Conservation (phyloP, 345 rosid species). For the Tarenaya hassleriana region DNA sequence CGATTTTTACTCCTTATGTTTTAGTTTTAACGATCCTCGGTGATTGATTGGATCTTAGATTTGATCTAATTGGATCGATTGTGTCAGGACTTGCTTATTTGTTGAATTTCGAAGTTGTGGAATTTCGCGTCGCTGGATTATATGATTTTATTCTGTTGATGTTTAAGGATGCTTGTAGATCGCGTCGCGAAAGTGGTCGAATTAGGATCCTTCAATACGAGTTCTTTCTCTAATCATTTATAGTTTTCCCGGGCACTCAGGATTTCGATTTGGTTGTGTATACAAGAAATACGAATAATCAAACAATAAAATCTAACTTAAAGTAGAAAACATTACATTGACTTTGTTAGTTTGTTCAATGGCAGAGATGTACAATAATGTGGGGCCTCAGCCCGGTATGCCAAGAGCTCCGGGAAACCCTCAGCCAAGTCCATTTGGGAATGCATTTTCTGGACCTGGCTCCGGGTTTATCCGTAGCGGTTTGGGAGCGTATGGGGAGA, state of each 20-base stretch:
- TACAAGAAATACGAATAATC: no score
- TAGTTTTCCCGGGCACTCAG: neutral
- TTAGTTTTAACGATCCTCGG: no score
- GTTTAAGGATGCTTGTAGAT: no score
- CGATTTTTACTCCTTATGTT: no score
- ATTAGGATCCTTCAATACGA: no score
- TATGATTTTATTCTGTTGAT: no score
- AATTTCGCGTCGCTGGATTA: no score
- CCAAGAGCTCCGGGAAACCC: constrained; percentile 33
- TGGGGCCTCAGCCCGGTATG: constrained; percentile 33
- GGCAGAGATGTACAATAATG: constrained; percentile 35
- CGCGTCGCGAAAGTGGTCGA: no score
- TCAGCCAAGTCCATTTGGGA: constrained; percentile 38
- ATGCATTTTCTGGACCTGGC: constrained; percentile 41
- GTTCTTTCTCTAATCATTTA: neutral
- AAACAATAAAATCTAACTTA: neutral
- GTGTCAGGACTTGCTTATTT: no score
- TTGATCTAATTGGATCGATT: no score
- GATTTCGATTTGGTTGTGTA: neutral
- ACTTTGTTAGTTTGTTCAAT: constrained; percentile 6
- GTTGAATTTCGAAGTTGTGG: no score
- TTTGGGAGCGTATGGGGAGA: constrained; percentile 47
- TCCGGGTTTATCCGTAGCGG: constrained; percentile 47
- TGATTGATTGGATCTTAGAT: no score
- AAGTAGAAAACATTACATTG: neutral